A percentile compares a stretch with the other conserved stretches of the same genome.
phyloP scores from a whole-genome alignment of 1,284 basidiomycete genomes.

The Exobasidium cylindrosporum region DNA sequence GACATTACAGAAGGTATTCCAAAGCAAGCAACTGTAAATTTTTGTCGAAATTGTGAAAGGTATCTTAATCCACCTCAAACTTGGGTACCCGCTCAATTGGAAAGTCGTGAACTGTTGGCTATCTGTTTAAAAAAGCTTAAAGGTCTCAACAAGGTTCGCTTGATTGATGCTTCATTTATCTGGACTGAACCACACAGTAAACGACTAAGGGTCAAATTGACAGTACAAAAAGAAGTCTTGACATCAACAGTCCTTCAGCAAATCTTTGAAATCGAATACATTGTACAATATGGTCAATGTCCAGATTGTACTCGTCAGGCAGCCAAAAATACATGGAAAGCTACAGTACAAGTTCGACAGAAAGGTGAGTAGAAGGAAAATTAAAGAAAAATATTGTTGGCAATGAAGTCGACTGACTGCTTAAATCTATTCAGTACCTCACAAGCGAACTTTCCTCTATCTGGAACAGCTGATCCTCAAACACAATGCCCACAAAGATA shows the following conservation, averaged over 20 bases:
- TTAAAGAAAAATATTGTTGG: too few relatives aligned
- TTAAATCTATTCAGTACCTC: conserved; percentile 54
- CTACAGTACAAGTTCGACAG: conserved; percentile 92
- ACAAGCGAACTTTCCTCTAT: conserved; percentile 96
- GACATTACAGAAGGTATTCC: conserved; percentile 98
- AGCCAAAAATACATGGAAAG: conserved; percentile 98
- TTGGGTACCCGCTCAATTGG: conserved; percentile 83
- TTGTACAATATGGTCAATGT: conserved; percentile 94
- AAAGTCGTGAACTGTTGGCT: conserved; percentile 83
- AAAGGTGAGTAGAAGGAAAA: conserved; percentile 62
- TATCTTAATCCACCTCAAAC: conserved; percentile 85
- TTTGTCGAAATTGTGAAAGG: conserved; percentile 92
- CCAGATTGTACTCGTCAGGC: conserved; percentile 88
- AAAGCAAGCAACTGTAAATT: conserved; percentile 91
- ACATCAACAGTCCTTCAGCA: conserved; percentile 94
- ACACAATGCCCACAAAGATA: conserved; percentile 94
- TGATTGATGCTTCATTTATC: conserved; percentile 96
- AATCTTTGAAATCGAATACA: conserved; percentile 92
- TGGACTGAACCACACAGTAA: conserved; percentile 99
- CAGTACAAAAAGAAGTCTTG: conserved; percentile 97
- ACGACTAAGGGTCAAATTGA: conserved; percentile 85
- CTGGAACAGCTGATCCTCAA: conserved; percentile 97
- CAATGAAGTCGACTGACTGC: conserved; percentile 11
- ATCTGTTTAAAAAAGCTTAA: conserved; percentile 82
- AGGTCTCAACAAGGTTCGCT: conserved; percentile 84